These are phyloP conservation scores for Acanthamoeba culbertsoni DNA, from an alignment of 208 protist species.

Conservation along the genomic window DNA sequence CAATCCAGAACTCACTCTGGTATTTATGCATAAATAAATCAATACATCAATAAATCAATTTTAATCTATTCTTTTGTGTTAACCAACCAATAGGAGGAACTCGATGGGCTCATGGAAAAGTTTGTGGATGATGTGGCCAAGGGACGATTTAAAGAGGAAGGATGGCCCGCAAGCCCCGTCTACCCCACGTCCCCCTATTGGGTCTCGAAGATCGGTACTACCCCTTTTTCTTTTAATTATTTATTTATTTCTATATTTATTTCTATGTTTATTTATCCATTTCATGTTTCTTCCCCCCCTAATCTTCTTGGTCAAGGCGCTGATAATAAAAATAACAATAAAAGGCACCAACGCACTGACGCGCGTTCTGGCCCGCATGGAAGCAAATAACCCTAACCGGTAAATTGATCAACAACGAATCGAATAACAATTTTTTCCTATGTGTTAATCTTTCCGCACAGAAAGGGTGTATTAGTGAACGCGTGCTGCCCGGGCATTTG, in stretches of 20 bases:
- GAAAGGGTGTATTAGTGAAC: not conserved
- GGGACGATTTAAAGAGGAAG: not conserved
- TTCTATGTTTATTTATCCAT: not conserved
- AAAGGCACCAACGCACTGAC: conserved; percentile 25
- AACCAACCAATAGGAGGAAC: not conserved
- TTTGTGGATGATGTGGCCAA: conserved; percentile 14
- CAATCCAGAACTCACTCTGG: not conserved
- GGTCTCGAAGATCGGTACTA: not conserved
- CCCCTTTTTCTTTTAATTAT: too few relatives aligned
- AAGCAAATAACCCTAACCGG: not conserved
- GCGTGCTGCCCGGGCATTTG: conserved; percentile 38
- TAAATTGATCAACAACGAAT: not conserved
- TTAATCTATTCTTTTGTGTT: not conserved
- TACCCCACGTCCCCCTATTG: not conserved
- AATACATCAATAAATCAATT: not conserved
- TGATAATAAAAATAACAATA: too few relatives aligned
- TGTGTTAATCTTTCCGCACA: not conserved
- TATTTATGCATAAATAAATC: not conserved
- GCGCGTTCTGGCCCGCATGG: not conserved
- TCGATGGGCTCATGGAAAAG: not conserved
- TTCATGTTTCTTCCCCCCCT: not conserved
- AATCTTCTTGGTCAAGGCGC: not conserved
- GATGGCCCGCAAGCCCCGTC: not conserved
- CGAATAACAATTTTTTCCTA: not conserved
- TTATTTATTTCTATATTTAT: too few relatives aligned